Base-by-base conservation (phyloP, 1,284 basidiomycete species). In the Meira nashicola region DNA sequence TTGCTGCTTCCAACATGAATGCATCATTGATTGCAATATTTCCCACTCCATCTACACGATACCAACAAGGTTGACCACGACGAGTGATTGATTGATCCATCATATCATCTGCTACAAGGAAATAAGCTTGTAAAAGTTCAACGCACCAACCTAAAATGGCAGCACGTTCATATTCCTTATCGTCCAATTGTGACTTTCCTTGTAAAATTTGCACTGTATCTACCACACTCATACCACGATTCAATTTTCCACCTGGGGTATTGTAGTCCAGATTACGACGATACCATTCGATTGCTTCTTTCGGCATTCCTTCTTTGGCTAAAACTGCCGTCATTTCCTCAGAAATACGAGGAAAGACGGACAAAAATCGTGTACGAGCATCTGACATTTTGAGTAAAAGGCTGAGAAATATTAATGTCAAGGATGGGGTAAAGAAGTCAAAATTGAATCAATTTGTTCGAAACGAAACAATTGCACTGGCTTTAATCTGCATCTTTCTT, bases 21-120 rank as follows among this genome's bases (percentile, higher is more conserved):
- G 90, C 83, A 77, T 98, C 94, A 82, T 98, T 98, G 82, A 98
- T 89, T 15, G 95, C 92, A 65, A 96, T 88, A 80, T 88, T 86
- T 55, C 86, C 87, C 58, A 98, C 86, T 28, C 70, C 68, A 17
- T 72, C 65, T 55, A 76, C 70, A 14, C 66, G 54, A 82, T 94
- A 98, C 90, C 91, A 98, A 81, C 94, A 98, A 0, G 93, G 90
- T 79, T 97, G 93, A n/a, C 90, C 89, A n/a, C 94, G 87, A 43
- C 95, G 89, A 6, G 93, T 98, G 72, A 95, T 86, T 53, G 88
- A 90, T 23, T 84, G 80, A 79, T 98, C 95, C 93, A 97, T 98
- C 79, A 98, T 93, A 80, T 98, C 94, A 80, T 98, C 94, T 21
- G 92, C 86, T 58, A 98, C 93, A 58, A 98, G 86, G 86, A 97